Evolutionary conservation across 805 yeast species (phyloP).

Genomic region (Metschnikowia continentalis): DNA sequence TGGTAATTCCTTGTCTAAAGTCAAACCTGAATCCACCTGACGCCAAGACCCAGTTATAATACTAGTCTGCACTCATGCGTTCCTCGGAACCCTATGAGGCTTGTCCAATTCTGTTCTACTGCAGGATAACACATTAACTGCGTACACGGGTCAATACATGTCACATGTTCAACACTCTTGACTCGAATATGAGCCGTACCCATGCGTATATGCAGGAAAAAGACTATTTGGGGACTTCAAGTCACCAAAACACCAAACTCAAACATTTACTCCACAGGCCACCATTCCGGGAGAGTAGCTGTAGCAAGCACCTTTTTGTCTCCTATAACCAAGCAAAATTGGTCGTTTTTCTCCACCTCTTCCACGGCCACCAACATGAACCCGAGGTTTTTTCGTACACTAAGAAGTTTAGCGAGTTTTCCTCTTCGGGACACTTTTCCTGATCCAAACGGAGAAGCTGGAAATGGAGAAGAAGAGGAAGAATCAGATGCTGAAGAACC

Average conservation of each 20-base stretch:
- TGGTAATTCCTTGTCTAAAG: no score
- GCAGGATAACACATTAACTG: no score
- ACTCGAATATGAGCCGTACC: no score
- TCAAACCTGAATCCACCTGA: no score
- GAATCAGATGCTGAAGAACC: not conserved
- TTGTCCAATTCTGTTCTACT: no score
- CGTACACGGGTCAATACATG: no score
- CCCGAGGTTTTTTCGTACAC: slow-evolving; percentile 57
- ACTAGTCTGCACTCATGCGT: no score
- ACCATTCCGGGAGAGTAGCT: slow-evolving; percentile 68
- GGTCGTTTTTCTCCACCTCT: slow-evolving; percentile 42
- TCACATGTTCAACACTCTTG: no score
- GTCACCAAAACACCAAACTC: not conserved
- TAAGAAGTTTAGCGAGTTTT: slow-evolving; percentile 46
- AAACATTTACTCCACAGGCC: slow-evolving; percentile 44
- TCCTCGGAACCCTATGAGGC: no score
- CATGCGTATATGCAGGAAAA: no score
- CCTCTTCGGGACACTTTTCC: slow-evolving; percentile 25
- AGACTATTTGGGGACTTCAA: no score
- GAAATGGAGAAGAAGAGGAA: not conserved
- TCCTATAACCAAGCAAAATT: slow-evolving; percentile 27
- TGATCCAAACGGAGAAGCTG: slow-evolving; percentile 17
- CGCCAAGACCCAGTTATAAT: no score
- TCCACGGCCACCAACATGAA: slow-evolving; percentile 52
- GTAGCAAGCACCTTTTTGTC: slow-evolving; percentile 39